Base-by-base conservation (phyloP, 2,329 filamentous ascomycete genomes). In the Fusarium papillatum region DNA sequence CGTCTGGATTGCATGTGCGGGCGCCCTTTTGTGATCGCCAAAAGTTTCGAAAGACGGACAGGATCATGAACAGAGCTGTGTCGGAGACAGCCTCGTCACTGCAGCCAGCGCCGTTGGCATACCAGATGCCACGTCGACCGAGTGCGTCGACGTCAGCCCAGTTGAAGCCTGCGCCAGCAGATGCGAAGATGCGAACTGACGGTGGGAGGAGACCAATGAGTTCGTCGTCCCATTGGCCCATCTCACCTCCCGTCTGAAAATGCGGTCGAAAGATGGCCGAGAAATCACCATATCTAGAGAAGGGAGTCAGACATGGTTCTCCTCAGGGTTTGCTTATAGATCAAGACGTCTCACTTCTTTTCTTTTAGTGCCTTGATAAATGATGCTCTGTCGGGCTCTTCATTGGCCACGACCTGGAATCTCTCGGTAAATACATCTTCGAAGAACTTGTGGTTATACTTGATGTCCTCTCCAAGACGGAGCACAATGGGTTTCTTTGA, bases 171-270 rank as follows among this genome's bases (percentile, higher is more conserved):
- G 91, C 91, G 8, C 91, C 91, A 4, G 91, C 91, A 16, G 87
- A 90, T 36, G 91, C 89, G 79, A 90, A 92, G 39, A 93, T 89
- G 61, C 86, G 86, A 68, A 90, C 88, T 17, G 87, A 88, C 0
- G 80, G 19, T 0, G 91, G 91, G 0, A 93, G 81, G 6, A 90
- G 81, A 0, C 79, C 74, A 53, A 92, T 91, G 4, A 92, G 81
- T 76, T 91, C 89, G 39, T 84, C 79, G 74, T 93, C 87, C 90
- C 90, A 92, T 17, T 86, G 87, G 36, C 89, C 89, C 90, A 92
- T 92, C 77, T 92, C 90, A 6, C 89, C 90, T n/a, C 91, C 91
- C 0, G 88, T 90, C 60, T 90, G 87, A 84, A 89, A 92, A 74
- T 91, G 90, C 0, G 91, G 91, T 4, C 91, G 85, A 76, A 89